Percentiles rank a stretch among this genome's conserved stretches.
Evolutionary conservation across 73 alveolate genomes (phyloP).

Genomic region (Stentor roeselii): DNA sequence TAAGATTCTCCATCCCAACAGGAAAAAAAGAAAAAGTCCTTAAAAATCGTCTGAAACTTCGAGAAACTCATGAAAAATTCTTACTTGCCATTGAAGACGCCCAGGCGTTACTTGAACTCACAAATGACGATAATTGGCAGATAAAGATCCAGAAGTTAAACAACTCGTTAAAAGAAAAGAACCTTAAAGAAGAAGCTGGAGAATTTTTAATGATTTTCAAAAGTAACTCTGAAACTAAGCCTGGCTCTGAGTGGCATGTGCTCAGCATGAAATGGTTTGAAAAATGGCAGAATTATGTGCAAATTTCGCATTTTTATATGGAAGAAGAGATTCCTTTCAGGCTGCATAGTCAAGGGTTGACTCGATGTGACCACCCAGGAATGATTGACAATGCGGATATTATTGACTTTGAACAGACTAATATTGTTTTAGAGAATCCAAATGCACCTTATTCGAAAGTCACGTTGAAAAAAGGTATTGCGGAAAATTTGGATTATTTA

Average conservation of each 20-base stretch:
- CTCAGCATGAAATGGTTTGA: constrained; percentile 15
- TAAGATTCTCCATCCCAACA: no score
- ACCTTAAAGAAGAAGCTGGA: not conserved
- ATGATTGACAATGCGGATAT: not conserved
- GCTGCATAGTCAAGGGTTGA: not conserved
- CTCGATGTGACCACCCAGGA: constrained; percentile 21
- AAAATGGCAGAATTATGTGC: not conserved
- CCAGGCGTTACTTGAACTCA: not conserved
- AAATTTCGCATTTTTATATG: not conserved
- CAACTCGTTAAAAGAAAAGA: not conserved
- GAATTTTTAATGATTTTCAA: not conserved
- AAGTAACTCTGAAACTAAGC: not conserved
- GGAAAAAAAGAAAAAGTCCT: not conserved
- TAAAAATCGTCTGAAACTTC: not conserved
- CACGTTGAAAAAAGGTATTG: constrained; percentile 7
- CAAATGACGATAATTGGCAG: not conserved
- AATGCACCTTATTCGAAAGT: not conserved
- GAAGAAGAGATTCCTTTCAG: constrained; percentile 11
- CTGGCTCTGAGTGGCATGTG: constrained; percentile 29
- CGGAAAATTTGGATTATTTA: constrained; percentile 13
- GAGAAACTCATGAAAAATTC: not conserved
- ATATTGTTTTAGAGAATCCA: not conserved
- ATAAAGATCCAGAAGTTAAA: not conserved
- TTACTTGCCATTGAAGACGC: not conserved
- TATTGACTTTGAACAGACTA: not conserved